A percentile compares a stretch with the other conserved stretches of the same genome.
phyloP scores from a whole-genome alignment of 1,284 basidiomycete genomes.

The Ustilago cynodontis region DNA sequence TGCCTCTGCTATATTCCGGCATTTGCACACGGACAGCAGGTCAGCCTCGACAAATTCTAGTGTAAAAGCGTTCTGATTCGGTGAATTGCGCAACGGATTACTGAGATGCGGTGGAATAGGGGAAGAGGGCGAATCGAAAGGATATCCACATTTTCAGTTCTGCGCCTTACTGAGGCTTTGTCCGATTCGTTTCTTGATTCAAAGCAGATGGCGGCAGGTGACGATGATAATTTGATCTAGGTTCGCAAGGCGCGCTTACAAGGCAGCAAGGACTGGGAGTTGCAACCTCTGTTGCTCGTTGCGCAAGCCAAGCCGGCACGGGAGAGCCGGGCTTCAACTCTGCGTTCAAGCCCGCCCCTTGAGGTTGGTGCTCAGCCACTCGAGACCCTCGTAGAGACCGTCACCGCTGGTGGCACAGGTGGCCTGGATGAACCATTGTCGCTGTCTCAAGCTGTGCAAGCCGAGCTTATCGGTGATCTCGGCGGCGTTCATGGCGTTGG shows the following conservation, averaged over 20 bases:
- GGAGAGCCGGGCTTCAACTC: constrained; percentile 3
- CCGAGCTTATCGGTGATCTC: constrained; percentile 99
- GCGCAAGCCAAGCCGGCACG: constrained; percentile 12
- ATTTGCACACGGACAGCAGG: not conserved
- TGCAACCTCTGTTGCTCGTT: constrained; percentile 3
- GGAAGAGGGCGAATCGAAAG: constrained; percentile 13
- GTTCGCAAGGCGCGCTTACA: constrained; percentile 21
- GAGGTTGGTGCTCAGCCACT: constrained; percentile 83
- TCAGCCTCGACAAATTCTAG: not conserved
- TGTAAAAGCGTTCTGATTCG: constrained; percentile 41
- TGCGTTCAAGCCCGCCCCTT: constrained; percentile 79
- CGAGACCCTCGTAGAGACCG: constrained; percentile 92
- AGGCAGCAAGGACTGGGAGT: not conserved
- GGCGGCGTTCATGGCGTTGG: constrained; percentile 98
- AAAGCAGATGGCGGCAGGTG: constrained; percentile 32
- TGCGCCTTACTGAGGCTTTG: constrained; percentile 19
- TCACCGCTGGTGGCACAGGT: constrained; percentile 99
- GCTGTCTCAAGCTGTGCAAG: constrained; percentile 93
- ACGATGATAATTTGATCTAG: constrained; percentile 31
- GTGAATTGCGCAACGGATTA: constrained; percentile 30
- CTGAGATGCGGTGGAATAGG: constrained; percentile 16
- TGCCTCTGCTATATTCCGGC: not conserved
- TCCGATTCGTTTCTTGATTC: constrained; percentile 27
- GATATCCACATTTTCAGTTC: constrained; percentile 56
- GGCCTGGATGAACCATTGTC: constrained; percentile 92